These are phyloP conservation scores for Phytophthora crassamura DNA, from an alignment of 352 stramenopile species.

Conservation along the genomic window DNA sequence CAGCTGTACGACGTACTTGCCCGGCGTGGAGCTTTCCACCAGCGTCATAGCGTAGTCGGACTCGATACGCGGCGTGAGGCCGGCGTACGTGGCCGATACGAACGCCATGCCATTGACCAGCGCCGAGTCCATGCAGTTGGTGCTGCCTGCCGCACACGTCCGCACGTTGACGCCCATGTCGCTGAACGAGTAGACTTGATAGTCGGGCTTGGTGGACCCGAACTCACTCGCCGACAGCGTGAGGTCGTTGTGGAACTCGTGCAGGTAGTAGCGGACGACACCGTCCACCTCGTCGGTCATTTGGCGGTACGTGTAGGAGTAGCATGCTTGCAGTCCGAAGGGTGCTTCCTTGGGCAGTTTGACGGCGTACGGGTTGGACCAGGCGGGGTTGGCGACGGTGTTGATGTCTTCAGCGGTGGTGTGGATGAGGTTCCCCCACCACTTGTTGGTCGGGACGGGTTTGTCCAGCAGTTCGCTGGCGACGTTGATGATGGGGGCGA, in stretches of 20 bases:
- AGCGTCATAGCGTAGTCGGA: conserved; percentile 50
- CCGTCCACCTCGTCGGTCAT: conserved; percentile 44
- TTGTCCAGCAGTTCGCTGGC: conserved; percentile 33
- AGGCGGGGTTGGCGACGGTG: conserved; percentile 50
- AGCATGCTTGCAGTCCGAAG: conserved; percentile 51
- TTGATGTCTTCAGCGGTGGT: conserved; percentile 46
- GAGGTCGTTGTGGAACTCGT: conserved; percentile 61
- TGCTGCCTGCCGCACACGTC: conserved; percentile 39
- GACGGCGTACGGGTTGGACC: conserved; percentile 66
- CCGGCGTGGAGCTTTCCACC: conserved; percentile 35
- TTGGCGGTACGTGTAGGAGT: conserved; percentile 54
- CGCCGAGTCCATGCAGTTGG: conserved; percentile 45
- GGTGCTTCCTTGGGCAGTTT: conserved; percentile 43
- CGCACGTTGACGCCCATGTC: conserved; percentile 57
- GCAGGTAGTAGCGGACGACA: conserved; percentile 55
- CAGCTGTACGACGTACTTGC: conserved; percentile 54
- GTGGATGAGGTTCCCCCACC: conserved; percentile 78
- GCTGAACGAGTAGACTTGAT: conserved; percentile 58
- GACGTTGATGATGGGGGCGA: conserved; percentile 61
- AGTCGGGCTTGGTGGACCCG: conserved; percentile 40
- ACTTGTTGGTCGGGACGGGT: conserved; percentile 74
- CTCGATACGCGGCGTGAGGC: conserved; percentile 46
- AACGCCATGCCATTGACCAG: conserved; percentile 67
- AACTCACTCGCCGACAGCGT: conserved; percentile 60
- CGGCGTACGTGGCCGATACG: conserved; percentile 51